Conservation (phyloP, 75 land plant species). For the Pinus albicaulis region DNA sequence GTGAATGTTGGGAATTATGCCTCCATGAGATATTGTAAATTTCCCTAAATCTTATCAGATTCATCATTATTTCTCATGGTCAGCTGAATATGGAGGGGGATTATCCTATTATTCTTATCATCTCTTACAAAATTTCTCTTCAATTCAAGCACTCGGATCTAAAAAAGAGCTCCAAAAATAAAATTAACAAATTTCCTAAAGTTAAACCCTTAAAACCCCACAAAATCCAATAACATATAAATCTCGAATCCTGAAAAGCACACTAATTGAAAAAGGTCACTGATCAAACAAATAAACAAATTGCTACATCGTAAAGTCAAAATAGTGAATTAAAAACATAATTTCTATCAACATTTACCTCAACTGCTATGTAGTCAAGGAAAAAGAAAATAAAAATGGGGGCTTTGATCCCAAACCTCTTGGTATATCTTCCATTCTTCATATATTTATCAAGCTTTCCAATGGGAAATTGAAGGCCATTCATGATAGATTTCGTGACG, state of each 20-base stretch:
- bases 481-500: conserved; percentile 16
- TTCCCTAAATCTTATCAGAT: conserved; percentile 12
- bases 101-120: conserved; percentile 16
- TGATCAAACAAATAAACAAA: no score
- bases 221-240: no score
- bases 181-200: neutral
- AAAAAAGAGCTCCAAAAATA: neutral
- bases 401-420: conserved; percentile 33
- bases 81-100: conserved; percentile 13
- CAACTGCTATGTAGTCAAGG: conserved; percentile 1
- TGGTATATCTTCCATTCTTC: conserved; percentile 40
- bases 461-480: conserved; percentile 19
- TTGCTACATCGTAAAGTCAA: neutral
- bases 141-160: conserved; percentile 5
- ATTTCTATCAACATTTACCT: neutral
- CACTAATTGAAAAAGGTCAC: no score
- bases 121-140: conserved; percentile 16
- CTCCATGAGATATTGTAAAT: conserved; percentile 10
- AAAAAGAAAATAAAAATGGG: conserved; percentile 27
- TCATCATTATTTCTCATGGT: conserved; percentile 21
- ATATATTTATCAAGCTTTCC: conserved; percentile 33
- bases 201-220: no score
- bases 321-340: neutral
- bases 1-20: conserved; percentile 8
- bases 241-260: neutral